Conservation (phyloP, 2,329 filamentous ascomycete genomes). For the Coniosporium tulheliwenetii region DNA sequence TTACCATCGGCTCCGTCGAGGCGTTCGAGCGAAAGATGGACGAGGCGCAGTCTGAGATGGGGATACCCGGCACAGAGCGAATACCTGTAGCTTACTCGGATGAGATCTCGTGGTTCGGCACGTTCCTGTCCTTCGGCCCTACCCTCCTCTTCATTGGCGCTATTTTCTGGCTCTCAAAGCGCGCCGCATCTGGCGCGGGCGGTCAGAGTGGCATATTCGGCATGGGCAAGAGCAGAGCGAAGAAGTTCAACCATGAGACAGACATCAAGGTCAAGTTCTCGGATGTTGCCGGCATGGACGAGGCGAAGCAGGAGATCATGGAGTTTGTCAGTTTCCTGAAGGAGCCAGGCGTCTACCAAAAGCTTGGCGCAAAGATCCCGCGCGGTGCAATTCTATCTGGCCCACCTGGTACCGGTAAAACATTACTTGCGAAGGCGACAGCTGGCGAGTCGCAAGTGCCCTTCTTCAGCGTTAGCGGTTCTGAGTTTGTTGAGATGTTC, state of each 20-base stretch:
- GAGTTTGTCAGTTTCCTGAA: conserved; percentile 97
- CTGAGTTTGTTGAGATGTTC: conserved; percentile 99
- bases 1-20: conserved; percentile 89
- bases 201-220: conserved; percentile 72
- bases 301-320: conserved; percentile 97
- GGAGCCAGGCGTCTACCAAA: conserved; percentile 81
- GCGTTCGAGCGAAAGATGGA: conserved; percentile 83
- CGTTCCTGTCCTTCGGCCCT: conserved; percentile 68
- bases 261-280: conserved; percentile 94
- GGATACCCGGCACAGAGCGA: conserved; percentile 71
- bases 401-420: conserved; percentile 98
- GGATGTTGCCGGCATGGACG: conserved; percentile 95
- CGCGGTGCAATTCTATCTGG: conserved; percentile 92
- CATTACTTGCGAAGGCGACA: conserved; percentile 88
- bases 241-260: conserved; percentile 94
- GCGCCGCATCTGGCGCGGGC: conserved; percentile 49
- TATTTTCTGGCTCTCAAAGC: conserved; percentile 63
- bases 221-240: conserved; percentile 89
- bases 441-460: conserved; percentile 93
- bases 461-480: conserved; percentile 96
- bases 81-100: conserved; percentile 82
- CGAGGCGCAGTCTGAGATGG: conserved; percentile 71
- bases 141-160: conserved; percentile 75
- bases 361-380: conserved; percentile 92
- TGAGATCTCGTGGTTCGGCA: conserved; percentile 58